A percentile compares a stretch with the other conserved stretches of the same genome.
Evolutionary conservation across 148 eudicot genomes (phyloP).

Genomic region (Cornus kousa): DNA sequence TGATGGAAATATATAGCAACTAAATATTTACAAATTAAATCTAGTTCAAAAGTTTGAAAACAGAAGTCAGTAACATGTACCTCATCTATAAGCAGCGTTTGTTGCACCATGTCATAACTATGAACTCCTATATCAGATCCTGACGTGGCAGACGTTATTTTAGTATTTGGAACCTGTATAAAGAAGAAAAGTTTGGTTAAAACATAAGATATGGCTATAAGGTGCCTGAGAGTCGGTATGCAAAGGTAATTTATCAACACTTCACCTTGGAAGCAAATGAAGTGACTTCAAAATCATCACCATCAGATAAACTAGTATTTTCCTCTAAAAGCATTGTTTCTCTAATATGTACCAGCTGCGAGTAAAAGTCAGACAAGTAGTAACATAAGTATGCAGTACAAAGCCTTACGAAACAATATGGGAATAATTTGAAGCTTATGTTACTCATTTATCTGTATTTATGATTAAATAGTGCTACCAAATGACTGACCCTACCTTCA

Average conservation of each 20-base stretch:
- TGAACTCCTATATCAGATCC: slow-evolving; percentile 27
- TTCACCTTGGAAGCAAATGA: slow-evolving; percentile 58
- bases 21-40: background rate
- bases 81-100: slow-evolving; percentile 18
- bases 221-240: slow-evolving; percentile 4
- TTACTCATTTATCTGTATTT: background rate
- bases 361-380: slow-evolving; percentile 17
- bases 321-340: slow-evolving; percentile 53
- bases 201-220: background rate
- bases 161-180: slow-evolving; percentile 42
- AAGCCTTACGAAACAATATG: background rate
- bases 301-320: slow-evolving; percentile 59
- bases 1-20: background rate
- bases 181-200: slow-evolving; percentile 1
- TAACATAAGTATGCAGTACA: background rate
- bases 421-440: slow-evolving; percentile 7
- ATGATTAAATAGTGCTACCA: slow-evolving; percentile 2
- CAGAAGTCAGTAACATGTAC: slow-evolving; percentile 25
- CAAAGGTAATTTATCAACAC: slow-evolving; percentile 7
- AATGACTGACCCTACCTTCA: slow-evolving; percentile 56
- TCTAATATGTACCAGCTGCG: slow-evolving; percentile 68
- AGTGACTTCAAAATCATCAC: slow-evolving; percentile 58
- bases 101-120: slow-evolving; percentile 19
- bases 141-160: slow-evolving; percentile 34
- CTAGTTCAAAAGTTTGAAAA: background rate